These are phyloP conservation scores for Agaricales sp. DNA, from an alignment of 1,284 basidiomycete genomes.

Conservation along the genomic window DNA sequence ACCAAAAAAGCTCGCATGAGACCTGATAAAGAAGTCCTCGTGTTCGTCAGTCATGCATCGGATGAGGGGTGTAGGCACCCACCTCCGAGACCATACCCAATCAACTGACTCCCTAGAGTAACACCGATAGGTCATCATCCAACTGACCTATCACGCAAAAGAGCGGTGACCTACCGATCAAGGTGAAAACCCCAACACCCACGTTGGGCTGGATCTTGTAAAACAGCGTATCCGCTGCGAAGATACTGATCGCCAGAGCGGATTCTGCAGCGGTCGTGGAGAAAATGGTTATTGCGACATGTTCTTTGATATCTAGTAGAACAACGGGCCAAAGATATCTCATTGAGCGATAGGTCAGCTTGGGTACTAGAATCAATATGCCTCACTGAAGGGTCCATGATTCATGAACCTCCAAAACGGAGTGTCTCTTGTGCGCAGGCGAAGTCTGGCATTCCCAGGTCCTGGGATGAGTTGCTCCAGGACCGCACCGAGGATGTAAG, in stretches of 20 bases:
- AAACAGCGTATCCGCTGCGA: conserved; percentile 27
- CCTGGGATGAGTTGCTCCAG: conserved; percentile 26
- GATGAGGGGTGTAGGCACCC: too few relatives aligned
- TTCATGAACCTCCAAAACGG: conserved; percentile 15
- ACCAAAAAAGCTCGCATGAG: not conserved
- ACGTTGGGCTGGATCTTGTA: conserved; percentile 25
- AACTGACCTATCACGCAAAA: too few relatives aligned
- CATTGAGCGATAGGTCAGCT: not conserved
- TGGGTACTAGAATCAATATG: conserved; percentile 24
- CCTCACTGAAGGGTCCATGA: conserved; percentile 34
- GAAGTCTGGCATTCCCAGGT: conserved; percentile 13
- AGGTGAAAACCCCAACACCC: conserved; percentile 26
- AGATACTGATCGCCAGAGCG: conserved; percentile 33
- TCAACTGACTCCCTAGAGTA: conserved; percentile 28
- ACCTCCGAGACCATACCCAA: conserved; percentile 29
- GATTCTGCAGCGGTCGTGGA: conserved; percentile 35
- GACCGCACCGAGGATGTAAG: conserved; percentile 19
- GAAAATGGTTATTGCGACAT: conserved; percentile 66
- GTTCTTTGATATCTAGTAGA: conserved; percentile 46
- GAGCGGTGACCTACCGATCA: too few relatives aligned
- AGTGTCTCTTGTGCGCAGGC: conserved; percentile 12
- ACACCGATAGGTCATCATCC: too few relatives aligned
- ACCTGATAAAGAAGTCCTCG: too few relatives aligned
- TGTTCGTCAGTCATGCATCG: too few relatives aligned
- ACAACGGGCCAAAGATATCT: conserved; percentile 1